Base-by-base conservation (phyloP, 768 basidiomycete genomes). In the Suillus subaureus region DNA sequence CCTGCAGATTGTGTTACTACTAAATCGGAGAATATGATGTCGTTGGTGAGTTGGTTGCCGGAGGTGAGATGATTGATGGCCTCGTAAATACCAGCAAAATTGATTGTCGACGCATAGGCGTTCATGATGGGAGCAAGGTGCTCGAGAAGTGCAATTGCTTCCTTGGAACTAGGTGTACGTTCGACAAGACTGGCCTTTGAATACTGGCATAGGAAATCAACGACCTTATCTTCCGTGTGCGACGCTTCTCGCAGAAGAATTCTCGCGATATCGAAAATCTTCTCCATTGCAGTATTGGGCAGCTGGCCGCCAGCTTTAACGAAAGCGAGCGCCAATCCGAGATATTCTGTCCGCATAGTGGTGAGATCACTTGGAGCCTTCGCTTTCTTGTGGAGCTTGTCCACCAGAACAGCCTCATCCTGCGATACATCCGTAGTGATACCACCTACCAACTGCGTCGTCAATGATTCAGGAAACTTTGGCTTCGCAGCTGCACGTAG, bases 271-370 rank as follows among this genome's bases (percentile, higher is more conserved):
- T 89, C 89, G 37, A 90, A 70, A 3, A 80, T 79, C 54, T 85
- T 80, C 33, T 79, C 76, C 23, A 81, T 79, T 7, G 82, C 70
- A n/a, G 79, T 74, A 28, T 76, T 69, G 5, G 81, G 70, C 31
- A 82, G 75, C 18, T 70, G 66, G 0, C 88, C 89, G 7, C 89
- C 89, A 21, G 81, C 79, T 31, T 73, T 75, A 21, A 82, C 79
- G 68, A 85, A 87, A 4, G 79, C 80, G 23, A 80, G 74, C 6
- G 89, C 80, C 26, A 90, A 75, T 4, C 78, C 78, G 6, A 93
- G 80, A 73, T 86, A 92, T 68, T 92, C 90, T 56, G 87, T 71
- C 26, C 88, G 82, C 86, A 93, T 89, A 9, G 79, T 75, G 26
- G 77, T 75, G 8, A 85, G 71, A 71, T 90, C 85, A 70, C 87